Evolutionary conservation across 116 monocot species (phyloP), one percentile per base, ranked within the genome.

Genomic region (Iris pallida): DNA sequence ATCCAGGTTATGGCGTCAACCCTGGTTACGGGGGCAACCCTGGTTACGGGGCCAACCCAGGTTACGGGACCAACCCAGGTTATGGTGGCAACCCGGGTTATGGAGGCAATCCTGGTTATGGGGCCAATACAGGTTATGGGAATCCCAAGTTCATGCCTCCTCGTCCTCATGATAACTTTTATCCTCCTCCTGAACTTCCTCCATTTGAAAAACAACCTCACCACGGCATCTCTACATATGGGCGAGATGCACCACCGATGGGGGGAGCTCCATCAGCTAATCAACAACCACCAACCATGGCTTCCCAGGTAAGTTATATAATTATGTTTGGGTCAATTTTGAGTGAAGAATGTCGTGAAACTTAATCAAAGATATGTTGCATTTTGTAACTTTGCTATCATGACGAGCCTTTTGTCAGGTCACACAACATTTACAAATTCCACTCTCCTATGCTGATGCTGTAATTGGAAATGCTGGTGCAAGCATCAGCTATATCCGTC

Each of bases 361-460:
- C 8, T 41, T 55, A 54, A 30, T 7, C 42, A 8, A n/a, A 44
- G n/a, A 43, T n/a, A 30, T 3, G 15, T 63, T 11, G 40, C 13
- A 20, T 12, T 41, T 41, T 14, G 42, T 18, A 12, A 20, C 15
- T 5, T 18, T 19, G 3, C 4, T 18, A 64, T 18, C 2, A 12
- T 13, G 16, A 18, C 6, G 19, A 48, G 8, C 18, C 17, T 52
- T 10, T 55, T 43, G 55, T n/a, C 80, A 95, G 92, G 79, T 89
- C 17, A 92, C 97, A 20, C 90, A 97, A 14, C 87, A 87, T 62
- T 92, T 97, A 83, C 97, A 97, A 72, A 81, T 92, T 72, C 90
- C 92, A 19, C 90, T 97, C 56, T 85, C 90, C 1, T 97, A 81
- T 76, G 97, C 92, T 47, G 97, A 97, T 87, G 97, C 97, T 75